These are phyloP conservation scores for Cladosporium sp. DNA, from an alignment of 2,329 filamentous ascomycete species.

Conservation along the genomic window DNA sequence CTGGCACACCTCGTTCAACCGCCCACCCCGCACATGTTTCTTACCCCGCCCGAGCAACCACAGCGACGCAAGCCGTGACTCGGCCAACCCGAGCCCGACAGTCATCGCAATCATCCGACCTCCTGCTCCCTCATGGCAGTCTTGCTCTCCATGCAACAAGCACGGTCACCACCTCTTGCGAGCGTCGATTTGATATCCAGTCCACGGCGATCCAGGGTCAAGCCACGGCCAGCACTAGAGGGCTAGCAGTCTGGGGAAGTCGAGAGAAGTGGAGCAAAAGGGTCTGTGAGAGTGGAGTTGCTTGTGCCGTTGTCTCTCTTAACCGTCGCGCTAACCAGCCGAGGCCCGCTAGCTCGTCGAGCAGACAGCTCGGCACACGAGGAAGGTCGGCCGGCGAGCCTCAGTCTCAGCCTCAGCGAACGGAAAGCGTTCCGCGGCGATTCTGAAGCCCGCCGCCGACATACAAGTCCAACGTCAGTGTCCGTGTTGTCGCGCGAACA, in stretches of 20 bases:
- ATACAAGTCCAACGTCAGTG: not conserved
- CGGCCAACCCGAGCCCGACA: not conserved
- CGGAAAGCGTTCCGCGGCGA: not conserved
- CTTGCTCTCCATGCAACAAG: not conserved
- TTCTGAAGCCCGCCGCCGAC: not conserved
- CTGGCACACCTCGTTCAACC: not conserved
- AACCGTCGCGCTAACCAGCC: not conserved
- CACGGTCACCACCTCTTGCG: not conserved
- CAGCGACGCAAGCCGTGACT: not conserved
- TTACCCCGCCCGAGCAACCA: constrained; percentile 1
- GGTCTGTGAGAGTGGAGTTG: not conserved
- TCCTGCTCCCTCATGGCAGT: not conserved
- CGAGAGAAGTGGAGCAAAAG: constrained; percentile 7
- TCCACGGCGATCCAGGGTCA: constrained; percentile 1
- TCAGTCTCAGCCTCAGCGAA: not conserved
- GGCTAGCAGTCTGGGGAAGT: constrained; percentile 8
- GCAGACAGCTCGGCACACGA: not conserved
- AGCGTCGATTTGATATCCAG: not conserved
- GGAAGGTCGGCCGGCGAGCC: not conserved
- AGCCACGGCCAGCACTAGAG: constrained; percentile 3
- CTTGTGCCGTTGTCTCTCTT: not conserved
- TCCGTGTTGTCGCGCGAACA: too few species aligned
- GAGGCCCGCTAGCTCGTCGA: not conserved
- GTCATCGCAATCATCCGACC: not conserved
- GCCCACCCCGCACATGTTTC: not conserved